A percentile compares a stretch with the other conserved stretches of the same genome.
Evolutionary conservation across 179 eudicot species (phyloP).

Genomic region (Carnegiea gigantea): DNA sequence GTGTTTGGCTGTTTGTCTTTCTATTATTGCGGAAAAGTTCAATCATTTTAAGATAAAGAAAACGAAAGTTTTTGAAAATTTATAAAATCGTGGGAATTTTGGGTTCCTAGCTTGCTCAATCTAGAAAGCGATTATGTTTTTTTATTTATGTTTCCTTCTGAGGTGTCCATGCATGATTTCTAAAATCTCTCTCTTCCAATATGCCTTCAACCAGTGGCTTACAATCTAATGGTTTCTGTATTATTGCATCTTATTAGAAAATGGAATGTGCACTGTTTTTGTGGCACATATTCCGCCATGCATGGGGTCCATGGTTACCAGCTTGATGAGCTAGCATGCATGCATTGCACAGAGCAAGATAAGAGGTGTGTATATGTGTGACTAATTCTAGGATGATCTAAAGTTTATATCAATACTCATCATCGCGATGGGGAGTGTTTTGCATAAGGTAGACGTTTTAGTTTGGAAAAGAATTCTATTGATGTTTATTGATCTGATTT

Average conservation of each 20-base stretch:
- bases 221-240: not conserved
- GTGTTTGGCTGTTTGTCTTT: constrained; percentile 18
- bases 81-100: not conserved
- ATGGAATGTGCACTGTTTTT: not conserved
- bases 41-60: constrained; percentile 29
- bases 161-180: constrained; percentile 32
- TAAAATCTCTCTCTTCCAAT: not conserved
- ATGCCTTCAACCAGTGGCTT: constrained; percentile 17
- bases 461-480: not conserved
- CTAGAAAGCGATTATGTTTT: not conserved
- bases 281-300: not conserved
- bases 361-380: not conserved
- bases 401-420: not conserved
- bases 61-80: not conserved
- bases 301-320: not conserved
- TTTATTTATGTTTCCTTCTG: constrained; percentile 15
- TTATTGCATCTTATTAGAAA: not conserved
- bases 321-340: constrained; percentile 10
- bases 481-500: not conserved
- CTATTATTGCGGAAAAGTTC: not conserved
- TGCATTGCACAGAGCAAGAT: not conserved
- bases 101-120: constrained; percentile 12
- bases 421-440: not conserved
- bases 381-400: not conserved
- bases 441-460: not conserved